Conservation (phyloP, 2,329 filamentous ascomycete genomes). For the Hypoxylon sp. region DNA sequence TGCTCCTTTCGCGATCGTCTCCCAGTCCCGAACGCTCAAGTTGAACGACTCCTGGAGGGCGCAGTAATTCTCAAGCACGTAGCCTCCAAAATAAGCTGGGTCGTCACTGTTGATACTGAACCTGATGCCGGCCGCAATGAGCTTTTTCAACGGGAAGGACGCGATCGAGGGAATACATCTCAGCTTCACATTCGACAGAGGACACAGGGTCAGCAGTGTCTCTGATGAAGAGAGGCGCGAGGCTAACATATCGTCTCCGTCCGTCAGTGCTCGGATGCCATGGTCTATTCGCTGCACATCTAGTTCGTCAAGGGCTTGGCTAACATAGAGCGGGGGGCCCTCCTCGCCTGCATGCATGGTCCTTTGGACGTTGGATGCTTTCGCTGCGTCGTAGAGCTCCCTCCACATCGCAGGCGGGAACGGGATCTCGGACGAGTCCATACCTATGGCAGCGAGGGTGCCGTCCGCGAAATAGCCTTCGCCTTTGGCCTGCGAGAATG, state of each 20-base stretch:
- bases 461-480: slow-evolving; percentile 59
- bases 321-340: slow-evolving; percentile 72
- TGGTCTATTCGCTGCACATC: slow-evolving; percentile 76
- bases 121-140: slow-evolving; percentile 68
- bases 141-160: slow-evolving; percentile 67
- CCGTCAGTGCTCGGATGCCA: slow-evolving; percentile 66
- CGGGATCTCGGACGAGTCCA: slow-evolving; percentile 70
- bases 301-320: slow-evolving; percentile 67
- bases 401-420: slow-evolving; percentile 67
- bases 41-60: slow-evolving; percentile 76
- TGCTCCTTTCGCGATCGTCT: slow-evolving; percentile 64
- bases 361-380: slow-evolving; percentile 61
- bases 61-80: slow-evolving; percentile 78
- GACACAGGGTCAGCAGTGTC: slow-evolving; percentile 74
- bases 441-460: slow-evolving; percentile 68
- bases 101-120: slow-evolving; percentile 81
- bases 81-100: slow-evolving; percentile 78
- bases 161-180: slow-evolving; percentile 61
- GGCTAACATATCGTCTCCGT: slow-evolving; percentile 65
- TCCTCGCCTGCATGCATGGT: slow-evolving; percentile 83
- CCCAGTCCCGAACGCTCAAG: slow-evolving; percentile 72
- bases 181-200: slow-evolving; percentile 74
- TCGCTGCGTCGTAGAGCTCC: slow-evolving; percentile 65
- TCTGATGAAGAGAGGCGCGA: slow-evolving; percentile 62
- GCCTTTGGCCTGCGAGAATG: slow-evolving; percentile 53